These are phyloP conservation scores for Fusarium sp. DNA, from an alignment of 2,329 filamentous ascomycete genomes.

Conservation along the genomic window DNA sequence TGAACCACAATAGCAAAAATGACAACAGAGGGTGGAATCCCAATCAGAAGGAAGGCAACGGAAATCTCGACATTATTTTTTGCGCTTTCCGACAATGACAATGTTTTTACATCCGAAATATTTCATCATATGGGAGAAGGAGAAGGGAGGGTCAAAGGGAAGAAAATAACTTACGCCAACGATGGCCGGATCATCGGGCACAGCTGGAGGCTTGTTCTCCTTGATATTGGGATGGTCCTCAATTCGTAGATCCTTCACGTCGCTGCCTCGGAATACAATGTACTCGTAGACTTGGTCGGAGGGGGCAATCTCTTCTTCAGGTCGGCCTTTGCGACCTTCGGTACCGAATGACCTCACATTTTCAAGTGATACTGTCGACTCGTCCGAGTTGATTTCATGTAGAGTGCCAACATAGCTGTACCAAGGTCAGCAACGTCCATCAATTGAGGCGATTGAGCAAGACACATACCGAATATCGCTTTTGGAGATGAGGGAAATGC, in stretches of 20 bases:
- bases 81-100: slow-evolving; percentile 88
- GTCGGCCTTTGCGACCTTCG: slow-evolving; percentile 83
- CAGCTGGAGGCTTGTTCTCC: slow-evolving; percentile 77
- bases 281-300: slow-evolving; percentile 96
- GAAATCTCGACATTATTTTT: slow-evolving; percentile 95
- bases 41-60: slow-evolving; percentile 99
- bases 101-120: slow-evolving; percentile 94
- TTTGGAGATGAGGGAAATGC: slow-evolving; percentile 96
- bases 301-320: slow-evolving; percentile 82
- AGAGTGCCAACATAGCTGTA: slow-evolving; percentile 91
- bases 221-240: slow-evolving; percentile 81
- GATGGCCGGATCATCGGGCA: slow-evolving; percentile 96
- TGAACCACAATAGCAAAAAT: slow-evolving; percentile 21
- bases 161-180: slow-evolving; percentile 82
- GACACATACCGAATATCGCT: slow-evolving; percentile 88
- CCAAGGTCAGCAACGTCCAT: slow-evolving; percentile 45
- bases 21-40: slow-evolving; percentile 20
- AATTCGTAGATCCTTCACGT: slow-evolving; percentile 97
- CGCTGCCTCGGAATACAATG: slow-evolving; percentile 97
- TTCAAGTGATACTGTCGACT: slow-evolving; percentile 95
- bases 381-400: slow-evolving; percentile 97
- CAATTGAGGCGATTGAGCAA: slow-evolving; percentile 1
- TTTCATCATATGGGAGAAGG: slow-evolving; percentile 78
- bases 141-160: neutral
- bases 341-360: slow-evolving; percentile 96